These are phyloP conservation scores for Termitomyces sp. DNA, from an alignment of 768 basidiomycete species.

Conservation along the genomic window DNA sequence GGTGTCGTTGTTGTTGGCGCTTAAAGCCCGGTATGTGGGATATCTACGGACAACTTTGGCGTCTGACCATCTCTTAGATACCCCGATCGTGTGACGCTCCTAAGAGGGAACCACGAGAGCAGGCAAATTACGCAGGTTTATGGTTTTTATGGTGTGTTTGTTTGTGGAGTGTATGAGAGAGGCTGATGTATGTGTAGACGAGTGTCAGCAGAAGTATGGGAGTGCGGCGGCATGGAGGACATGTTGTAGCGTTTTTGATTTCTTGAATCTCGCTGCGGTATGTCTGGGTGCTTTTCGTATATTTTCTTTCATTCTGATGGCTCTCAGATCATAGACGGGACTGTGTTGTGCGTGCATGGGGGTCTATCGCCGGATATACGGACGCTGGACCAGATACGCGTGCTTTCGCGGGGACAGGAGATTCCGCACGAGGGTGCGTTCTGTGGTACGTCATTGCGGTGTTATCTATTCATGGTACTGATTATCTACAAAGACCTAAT, in stretches of 20 bases:
- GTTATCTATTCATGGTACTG: not conserved
- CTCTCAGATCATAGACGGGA: slow-evolving; percentile 87
- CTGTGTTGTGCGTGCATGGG: slow-evolving; percentile 90
- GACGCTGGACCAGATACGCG: slow-evolving; percentile 90
- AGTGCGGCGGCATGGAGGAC: slow-evolving; percentile 95
- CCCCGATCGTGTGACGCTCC: slow-evolving; percentile 85
- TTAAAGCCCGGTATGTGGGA: slow-evolving; percentile 72
- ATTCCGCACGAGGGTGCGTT: slow-evolving; percentile 99
- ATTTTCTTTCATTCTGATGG: not conserved
- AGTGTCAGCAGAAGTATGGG: slow-evolving; percentile 98
- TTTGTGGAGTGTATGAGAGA: not conserved
- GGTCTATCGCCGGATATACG: slow-evolving; percentile 95
- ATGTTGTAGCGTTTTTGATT: slow-evolving; percentile 95
- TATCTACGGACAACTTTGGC: too few species aligned
- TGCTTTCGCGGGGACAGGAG: slow-evolving; percentile 91
- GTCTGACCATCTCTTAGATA: slow-evolving; percentile 43
- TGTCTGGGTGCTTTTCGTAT: slow-evolving; percentile 16
- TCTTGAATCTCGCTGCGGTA: slow-evolving; percentile 90
- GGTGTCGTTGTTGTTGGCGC: slow-evolving; percentile 77
- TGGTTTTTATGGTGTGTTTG: slow-evolving; percentile 85
- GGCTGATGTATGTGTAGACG: slow-evolving; percentile 44
- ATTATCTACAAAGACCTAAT: slow-evolving; percentile 68
- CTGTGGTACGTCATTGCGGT: slow-evolving; percentile 52
- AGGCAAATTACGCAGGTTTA: slow-evolving; percentile 98
- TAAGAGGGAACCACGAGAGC: slow-evolving; percentile 95